Evolutionary conservation across 1,284 basidiomycete genomes (phyloP).

Genomic region (Phenoliferia sp.): DNA sequence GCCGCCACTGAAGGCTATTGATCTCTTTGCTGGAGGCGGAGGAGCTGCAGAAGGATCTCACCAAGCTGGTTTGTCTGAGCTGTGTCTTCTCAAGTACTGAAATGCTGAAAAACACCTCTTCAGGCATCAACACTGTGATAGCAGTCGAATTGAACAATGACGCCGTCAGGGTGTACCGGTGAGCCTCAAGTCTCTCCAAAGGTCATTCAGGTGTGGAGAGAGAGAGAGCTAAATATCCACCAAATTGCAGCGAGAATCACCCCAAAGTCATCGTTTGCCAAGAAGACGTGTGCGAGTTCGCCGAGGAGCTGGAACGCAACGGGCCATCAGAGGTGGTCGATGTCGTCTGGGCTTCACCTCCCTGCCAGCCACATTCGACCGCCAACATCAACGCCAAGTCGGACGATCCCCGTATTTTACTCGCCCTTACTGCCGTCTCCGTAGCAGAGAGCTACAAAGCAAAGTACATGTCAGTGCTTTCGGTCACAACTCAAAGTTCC

Average conservation of each 20-base stretch:
- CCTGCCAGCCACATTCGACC: not conserved
- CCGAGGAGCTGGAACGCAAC: not conserved
- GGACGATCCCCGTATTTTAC: not conserved
- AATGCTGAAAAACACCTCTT: too few relatives aligned
- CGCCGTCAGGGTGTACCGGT: not conserved
- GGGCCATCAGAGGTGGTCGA: not conserved
- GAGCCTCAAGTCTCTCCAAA: not conserved
- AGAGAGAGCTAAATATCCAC: too few relatives aligned
- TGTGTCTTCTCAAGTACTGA: too few relatives aligned
- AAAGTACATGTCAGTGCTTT: not conserved
- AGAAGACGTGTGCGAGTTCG: not conserved
- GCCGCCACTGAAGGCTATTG: not conserved
- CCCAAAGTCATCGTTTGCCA: not conserved
- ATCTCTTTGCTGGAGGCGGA: not conserved
- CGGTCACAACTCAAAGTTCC: not conserved
- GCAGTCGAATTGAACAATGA: not conserved
- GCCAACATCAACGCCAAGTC: not conserved
- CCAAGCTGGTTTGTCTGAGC: too few relatives aligned
- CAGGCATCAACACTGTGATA: not conserved
- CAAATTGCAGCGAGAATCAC: not conserved
- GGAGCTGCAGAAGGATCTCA: not conserved
- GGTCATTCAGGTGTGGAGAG: too few relatives aligned
- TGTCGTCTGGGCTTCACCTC: not conserved
- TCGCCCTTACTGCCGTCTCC: not conserved
- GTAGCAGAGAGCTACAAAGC: not conserved